These are phyloP conservation scores for Ophiostoma sp. DNA, from an alignment of 2,329 filamentous ascomycete genomes.

Conservation along the genomic window DNA sequence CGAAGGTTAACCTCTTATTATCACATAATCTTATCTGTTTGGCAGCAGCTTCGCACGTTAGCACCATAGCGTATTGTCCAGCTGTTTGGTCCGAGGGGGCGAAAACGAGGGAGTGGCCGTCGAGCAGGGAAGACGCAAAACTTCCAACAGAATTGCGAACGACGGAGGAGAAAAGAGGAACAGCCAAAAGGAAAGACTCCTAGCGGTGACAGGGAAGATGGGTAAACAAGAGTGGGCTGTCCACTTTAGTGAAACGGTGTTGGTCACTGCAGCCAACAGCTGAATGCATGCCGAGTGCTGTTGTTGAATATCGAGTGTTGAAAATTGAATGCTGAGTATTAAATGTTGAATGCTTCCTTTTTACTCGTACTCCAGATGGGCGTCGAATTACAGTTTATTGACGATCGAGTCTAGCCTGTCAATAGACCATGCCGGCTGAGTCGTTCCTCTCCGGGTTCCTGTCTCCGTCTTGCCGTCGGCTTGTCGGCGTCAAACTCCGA, in stretches of 20 bases:
- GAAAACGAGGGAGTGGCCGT: constrained; percentile 8
- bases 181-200: not conserved
- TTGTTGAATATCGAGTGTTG: too few species aligned
- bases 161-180: not conserved
- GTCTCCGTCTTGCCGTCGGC: not conserved
- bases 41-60: too few species aligned
- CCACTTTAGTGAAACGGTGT: constrained; percentile 1
- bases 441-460: not conserved
- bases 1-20: not conserved
- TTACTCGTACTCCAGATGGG: too few species aligned
- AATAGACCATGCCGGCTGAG: not conserved
- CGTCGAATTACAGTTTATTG: too few species aligned
- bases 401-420: not conserved
- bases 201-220: not conserved
- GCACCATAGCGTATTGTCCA: too few species aligned
- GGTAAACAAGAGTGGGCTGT: constrained; percentile 2
- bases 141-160: not conserved
- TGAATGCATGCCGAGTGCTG: too few species aligned
- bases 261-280: not conserved
- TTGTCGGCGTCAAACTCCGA: not conserved
- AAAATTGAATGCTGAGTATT: too few species aligned
- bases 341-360: too few species aligned
- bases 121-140: not conserved
- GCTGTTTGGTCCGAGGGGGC: not conserved
- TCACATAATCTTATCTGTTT: too few species aligned